phyloP scores from a whole-genome alignment of 352 stramenopile genomes.

The Globisporangium megalacanthum region DNA sequence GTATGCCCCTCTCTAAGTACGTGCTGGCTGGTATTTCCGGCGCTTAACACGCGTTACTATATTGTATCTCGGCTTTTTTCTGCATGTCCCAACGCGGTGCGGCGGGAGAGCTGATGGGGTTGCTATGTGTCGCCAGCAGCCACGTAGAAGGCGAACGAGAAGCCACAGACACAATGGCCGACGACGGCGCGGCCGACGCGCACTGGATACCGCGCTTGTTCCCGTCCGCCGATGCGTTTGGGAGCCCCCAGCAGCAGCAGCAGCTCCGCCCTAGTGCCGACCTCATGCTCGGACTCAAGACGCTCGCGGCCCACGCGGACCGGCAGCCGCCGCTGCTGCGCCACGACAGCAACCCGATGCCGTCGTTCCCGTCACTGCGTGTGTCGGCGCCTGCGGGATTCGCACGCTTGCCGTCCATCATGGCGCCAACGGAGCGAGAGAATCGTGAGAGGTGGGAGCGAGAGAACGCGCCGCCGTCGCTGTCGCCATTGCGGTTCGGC shows the following conservation, averaged over 20 bases:
- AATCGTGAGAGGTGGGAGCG: conserved; percentile 1
- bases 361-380: conserved; percentile 10
- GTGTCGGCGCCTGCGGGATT: conserved; percentile 7
- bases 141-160: conserved; percentile 20
- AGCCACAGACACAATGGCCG: conserved; percentile 1
- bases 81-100: not conserved
- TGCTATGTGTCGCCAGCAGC: conserved; percentile 27
- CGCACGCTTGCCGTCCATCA: conserved; percentile 1
- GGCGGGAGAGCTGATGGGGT: conserved; percentile 16
- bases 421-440: too few relatives aligned
- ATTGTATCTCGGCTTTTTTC: not conserved
- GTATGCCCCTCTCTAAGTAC: too few relatives aligned
- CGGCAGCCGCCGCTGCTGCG: conserved; percentile 13
- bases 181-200: conserved; percentile 12
- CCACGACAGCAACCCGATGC: conserved; percentile 6
- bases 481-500: conserved; percentile 17
- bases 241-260: conserved; percentile 4
- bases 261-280: conserved; percentile 17
- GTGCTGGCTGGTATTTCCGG: too few relatives aligned
- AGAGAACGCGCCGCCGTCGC: not conserved
- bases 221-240: conserved; percentile 14
- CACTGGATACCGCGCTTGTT: conserved; percentile 19
- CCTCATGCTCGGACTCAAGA: conserved; percentile 29
- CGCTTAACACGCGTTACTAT: too few relatives aligned
- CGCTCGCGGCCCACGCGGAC: conserved; percentile 22